A percentile compares a stretch with the other conserved stretches of the same genome.
These are phyloP conservation scores for Clarkia xantiana DNA, from an alignment of 345 rosid genomes.

Conservation along the genomic window DNA sequence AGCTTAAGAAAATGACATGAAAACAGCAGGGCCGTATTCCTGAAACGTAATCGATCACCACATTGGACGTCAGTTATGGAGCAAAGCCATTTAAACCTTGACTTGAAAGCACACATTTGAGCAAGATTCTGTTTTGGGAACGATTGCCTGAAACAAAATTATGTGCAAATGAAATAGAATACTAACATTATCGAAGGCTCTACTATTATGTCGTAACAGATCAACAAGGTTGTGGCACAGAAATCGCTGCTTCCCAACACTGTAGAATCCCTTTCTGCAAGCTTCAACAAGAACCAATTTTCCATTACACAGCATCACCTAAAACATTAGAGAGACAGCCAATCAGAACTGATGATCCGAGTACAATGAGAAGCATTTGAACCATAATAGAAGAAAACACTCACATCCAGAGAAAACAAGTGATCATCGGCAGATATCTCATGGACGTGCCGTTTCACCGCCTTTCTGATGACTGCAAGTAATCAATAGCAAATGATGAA, in stretches of 20 bases:
- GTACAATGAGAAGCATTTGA: background rate
- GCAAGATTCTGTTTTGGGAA: too few relatives aligned
- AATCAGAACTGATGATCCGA: background rate
- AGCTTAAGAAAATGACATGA: slow-evolving; percentile 1
- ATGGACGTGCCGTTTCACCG: slow-evolving; percentile 33
- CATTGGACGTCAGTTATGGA: too few relatives aligned
- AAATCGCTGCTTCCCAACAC: slow-evolving; percentile 60
- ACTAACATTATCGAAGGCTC: slow-evolving; percentile 79
- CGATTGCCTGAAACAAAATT: background rate
- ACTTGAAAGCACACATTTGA: too few relatives aligned
- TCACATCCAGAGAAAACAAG: slow-evolving; percentile 78
- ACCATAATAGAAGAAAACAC: slow-evolving; percentile 1
- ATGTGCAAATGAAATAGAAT: background rate
- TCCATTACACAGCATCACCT: slow-evolving; percentile 96
- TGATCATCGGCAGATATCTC: slow-evolving; percentile 59
- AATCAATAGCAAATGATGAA: slow-evolving; percentile 1
- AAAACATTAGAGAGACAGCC: slow-evolving; percentile 5
- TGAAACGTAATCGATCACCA: background rate
- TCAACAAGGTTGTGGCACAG: slow-evolving; percentile 81
- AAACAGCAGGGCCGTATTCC: slow-evolving; percentile 3
- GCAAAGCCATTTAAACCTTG: too few relatives aligned
- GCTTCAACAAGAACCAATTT: slow-evolving; percentile 77
- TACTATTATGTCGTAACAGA: slow-evolving; percentile 75
- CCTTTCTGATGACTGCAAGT: slow-evolving; percentile 49
- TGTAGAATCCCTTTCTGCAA: slow-evolving; percentile 68